Conservation (phyloP, 1,139 yeast genomes). For the Candida sp. region DNA sequence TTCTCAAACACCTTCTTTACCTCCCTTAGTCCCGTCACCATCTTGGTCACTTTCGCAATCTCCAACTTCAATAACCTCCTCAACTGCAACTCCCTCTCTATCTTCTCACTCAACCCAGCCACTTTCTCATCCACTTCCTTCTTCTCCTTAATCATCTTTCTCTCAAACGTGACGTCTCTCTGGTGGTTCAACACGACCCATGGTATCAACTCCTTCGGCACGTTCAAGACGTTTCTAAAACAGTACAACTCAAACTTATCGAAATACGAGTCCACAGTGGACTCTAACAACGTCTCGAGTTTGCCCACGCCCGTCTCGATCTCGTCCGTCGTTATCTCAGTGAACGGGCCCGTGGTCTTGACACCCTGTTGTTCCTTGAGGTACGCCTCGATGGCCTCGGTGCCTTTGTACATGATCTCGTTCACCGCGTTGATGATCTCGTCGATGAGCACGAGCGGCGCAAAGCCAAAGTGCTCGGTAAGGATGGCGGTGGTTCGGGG, state of each 20-base stretch:
- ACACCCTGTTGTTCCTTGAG: constrained; percentile 37
- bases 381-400: constrained; percentile 77
- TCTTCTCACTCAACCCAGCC: constrained; percentile 37
- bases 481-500: constrained; percentile 28
- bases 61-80: constrained; percentile 48
- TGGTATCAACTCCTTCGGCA: constrained; percentile 71
- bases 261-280: constrained; percentile 81
- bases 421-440: constrained; percentile 92
- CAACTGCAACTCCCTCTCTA: constrained; percentile 49
- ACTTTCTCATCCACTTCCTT: constrained; percentile 41
- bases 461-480: constrained; percentile 87
- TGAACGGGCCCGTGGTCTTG: constrained; percentile 23
- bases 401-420: constrained; percentile 82
- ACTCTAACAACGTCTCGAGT: constrained; percentile 77
- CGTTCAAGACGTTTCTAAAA: constrained; percentile 71
- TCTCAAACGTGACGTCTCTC: constrained; percentile 48
- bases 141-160: constrained; percentile 15
- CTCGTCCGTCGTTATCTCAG: constrained; percentile 42
- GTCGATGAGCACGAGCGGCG: constrained; percentile 86
- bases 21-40: constrained; percentile 35
- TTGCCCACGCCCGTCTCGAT: constrained; percentile 80
- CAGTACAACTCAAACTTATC: constrained; percentile 89
- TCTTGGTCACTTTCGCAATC: constrained; percentile 37
- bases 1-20: constrained; percentile 15
- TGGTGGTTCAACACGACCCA: constrained; percentile 76